phyloP scores from a whole-genome alignment of 768 basidiomycete genomes.

The Sistotremastrum suecicum region DNA sequence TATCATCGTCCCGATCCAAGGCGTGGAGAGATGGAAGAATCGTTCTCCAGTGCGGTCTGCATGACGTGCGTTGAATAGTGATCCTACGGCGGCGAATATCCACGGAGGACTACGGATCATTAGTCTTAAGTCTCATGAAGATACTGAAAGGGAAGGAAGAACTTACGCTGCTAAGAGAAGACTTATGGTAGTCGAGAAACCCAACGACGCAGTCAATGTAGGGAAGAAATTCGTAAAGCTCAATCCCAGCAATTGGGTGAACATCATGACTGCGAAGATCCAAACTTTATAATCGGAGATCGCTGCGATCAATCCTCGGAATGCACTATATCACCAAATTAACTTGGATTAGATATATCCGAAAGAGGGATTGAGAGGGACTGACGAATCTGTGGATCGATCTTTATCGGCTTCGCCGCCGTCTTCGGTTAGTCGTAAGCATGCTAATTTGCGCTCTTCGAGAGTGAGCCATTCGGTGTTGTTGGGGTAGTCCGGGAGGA shows the following conservation, averaged over 20 bases:
- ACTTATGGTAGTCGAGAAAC: slow-evolving; percentile 8
- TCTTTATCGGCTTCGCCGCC: slow-evolving; percentile 10
- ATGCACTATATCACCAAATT: slow-evolving; percentile 3
- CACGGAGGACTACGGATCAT: slow-evolving; percentile 7
- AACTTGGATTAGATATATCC: background rate
- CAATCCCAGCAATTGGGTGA: slow-evolving; percentile 7
- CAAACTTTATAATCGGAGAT: slow-evolving; percentile 8
- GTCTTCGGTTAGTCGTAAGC: slow-evolving; percentile 9
- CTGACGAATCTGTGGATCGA: slow-evolving; percentile 6
- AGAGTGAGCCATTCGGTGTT: slow-evolving; percentile 9
- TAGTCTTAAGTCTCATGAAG: background rate
- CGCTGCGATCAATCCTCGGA: slow-evolving; percentile 8
- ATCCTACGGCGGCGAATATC: slow-evolving; percentile 6
- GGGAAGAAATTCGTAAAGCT: slow-evolving; percentile 12
- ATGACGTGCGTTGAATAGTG: slow-evolving; percentile 6
- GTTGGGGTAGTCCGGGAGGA: background rate
- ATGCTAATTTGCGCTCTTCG: slow-evolving; percentile 6
- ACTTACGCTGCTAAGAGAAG: slow-evolving; percentile 9
- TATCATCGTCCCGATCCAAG: background rate
- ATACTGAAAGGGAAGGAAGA: background rate
- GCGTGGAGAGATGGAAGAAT: slow-evolving; percentile 3
- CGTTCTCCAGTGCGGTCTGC: slow-evolving; percentile 7
- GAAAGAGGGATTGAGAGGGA: background rate
- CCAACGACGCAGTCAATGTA: slow-evolving; percentile 8
- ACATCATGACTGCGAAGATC: slow-evolving; percentile 10